Conservation (phyloP, 2,329 filamentous ascomycete genomes). For the Chaetomiaceae sp. region DNA sequence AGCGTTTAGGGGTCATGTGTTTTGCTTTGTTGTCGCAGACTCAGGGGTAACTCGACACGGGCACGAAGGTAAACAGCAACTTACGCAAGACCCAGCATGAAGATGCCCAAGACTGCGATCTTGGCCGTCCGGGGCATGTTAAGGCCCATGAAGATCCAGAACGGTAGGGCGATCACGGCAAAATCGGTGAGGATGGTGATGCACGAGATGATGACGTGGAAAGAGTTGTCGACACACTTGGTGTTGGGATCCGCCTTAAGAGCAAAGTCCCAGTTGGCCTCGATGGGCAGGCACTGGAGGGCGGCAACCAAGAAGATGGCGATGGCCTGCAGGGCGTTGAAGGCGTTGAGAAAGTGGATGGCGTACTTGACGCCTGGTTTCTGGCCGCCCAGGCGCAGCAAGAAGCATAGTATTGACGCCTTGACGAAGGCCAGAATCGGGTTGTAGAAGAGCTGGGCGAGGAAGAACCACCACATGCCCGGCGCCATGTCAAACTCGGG, state of each 20-base stretch:
- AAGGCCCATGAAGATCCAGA: slow-evolving; percentile 32
- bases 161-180: slow-evolving; percentile 37
- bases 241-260: slow-evolving; percentile 31
- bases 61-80: slow-evolving; percentile 7
- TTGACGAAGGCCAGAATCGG: slow-evolving; percentile 32
- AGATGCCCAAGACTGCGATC: slow-evolving; percentile 29
- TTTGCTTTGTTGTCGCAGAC: too few relatives aligned
- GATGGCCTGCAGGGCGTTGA: slow-evolving; percentile 28
- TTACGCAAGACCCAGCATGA: slow-evolving; percentile 28
- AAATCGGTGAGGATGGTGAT: slow-evolving; percentile 33
- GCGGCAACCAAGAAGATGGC: slow-evolving; percentile 31
- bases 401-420: slow-evolving; percentile 31
- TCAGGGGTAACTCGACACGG: background rate
- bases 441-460: slow-evolving; percentile 32
- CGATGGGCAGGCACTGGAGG: slow-evolving; percentile 38
- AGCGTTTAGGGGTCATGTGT: too few relatives aligned
- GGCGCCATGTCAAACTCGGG: slow-evolving; percentile 20
- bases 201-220: slow-evolving; percentile 34
- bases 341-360: slow-evolving; percentile 26
- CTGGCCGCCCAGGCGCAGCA: slow-evolving; percentile 28
- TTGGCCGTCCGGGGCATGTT: slow-evolving; percentile 28
- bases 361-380: slow-evolving; percentile 24
- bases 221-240: slow-evolving; percentile 30
- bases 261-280: slow-evolving; percentile 40
- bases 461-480: slow-evolving; percentile 28